A percentile compares a stretch with the other conserved stretches of the same genome.
These are phyloP conservation scores for Artemisia princeps DNA, from an alignment of 140 eudicot genomes.

Conservation along the genomic window DNA sequence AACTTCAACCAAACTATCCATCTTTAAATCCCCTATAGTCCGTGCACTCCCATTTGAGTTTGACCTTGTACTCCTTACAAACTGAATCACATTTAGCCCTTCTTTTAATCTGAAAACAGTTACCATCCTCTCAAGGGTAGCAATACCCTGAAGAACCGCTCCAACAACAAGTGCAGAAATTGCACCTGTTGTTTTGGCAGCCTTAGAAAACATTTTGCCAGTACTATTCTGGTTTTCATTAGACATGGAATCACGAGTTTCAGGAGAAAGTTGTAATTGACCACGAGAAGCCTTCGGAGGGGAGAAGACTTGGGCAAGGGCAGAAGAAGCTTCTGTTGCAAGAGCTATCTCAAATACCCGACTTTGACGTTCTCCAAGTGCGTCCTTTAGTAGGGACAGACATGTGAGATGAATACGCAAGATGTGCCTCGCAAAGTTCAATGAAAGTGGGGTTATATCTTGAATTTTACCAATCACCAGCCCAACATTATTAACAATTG, in stretches of 20 bases:
- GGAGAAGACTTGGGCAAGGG: slow-evolving; percentile 53
- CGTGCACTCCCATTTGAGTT: slow-evolving; percentile 72
- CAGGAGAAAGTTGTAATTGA: slow-evolving; percentile 71
- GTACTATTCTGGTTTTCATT: slow-evolving; percentile 41
- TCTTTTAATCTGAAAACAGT: slow-evolving; percentile 72
- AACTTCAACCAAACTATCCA: slow-evolving; percentile 66
- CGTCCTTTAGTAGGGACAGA: slow-evolving; percentile 72
- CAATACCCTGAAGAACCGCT: slow-evolving; percentile 80
- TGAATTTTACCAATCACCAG: slow-evolving; percentile 64
- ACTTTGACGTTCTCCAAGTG: slow-evolving; percentile 96
- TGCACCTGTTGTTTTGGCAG: slow-evolving; percentile 59
- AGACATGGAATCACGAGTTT: slow-evolving; percentile 54
- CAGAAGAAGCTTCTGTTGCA: slow-evolving; percentile 87
- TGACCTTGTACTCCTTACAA: slow-evolving; percentile 57
- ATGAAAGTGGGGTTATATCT: slow-evolving; percentile 42
- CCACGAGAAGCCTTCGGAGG: slow-evolving; percentile 83
- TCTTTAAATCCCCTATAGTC: slow-evolving; percentile 46
- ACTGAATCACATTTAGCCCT: slow-evolving; percentile 74
- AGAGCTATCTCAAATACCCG: slow-evolving; percentile 95
- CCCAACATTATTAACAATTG: slow-evolving; percentile 68
- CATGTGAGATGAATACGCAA: slow-evolving; percentile 66
- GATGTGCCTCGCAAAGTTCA: slow-evolving; percentile 51
- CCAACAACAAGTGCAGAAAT: slow-evolving; percentile 82
- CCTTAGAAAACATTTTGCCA: slow-evolving; percentile 50
- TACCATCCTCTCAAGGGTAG: slow-evolving; percentile 85